phyloP scores from a whole-genome alignment of 306 rosid genomes.

The Acacia acuminata region DNA sequence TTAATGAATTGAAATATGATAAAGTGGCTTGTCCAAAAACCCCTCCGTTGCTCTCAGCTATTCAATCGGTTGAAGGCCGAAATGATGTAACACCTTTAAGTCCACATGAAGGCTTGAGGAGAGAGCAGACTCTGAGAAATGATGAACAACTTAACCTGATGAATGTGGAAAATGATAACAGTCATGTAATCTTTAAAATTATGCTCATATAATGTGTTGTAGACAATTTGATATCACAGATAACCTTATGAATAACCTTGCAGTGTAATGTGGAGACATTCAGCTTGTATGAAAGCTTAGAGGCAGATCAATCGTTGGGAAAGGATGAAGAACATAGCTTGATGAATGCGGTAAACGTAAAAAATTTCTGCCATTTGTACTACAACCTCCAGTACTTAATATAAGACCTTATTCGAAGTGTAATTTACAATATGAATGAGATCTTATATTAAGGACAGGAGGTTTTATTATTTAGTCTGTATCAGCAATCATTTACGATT shows the following conservation, averaged over 20 bases:
- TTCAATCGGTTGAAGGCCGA: slow-evolving; percentile 40
- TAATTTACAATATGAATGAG: too few relatives aligned
- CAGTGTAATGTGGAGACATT: background rate
- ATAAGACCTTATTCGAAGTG: too few relatives aligned
- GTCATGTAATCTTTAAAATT: background rate
- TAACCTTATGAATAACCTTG: background rate
- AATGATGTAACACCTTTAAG: slow-evolving; percentile 27
- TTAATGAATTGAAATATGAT: slow-evolving; percentile 27
- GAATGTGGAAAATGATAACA: background rate
- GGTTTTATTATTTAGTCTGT: background rate
- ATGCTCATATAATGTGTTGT: background rate
- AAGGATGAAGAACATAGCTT: slow-evolving; percentile 25
- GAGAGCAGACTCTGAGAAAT: slow-evolving; percentile 10
- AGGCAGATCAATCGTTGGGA: slow-evolving; percentile 10
- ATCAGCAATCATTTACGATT: background rate
- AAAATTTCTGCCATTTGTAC: background rate
- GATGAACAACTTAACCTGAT: slow-evolving; percentile 27
- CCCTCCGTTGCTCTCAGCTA: slow-evolving; percentile 40
- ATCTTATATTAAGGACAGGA: too few relatives aligned
- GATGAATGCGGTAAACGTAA: slow-evolving; percentile 38
- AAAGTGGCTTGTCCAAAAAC: slow-evolving; percentile 56
- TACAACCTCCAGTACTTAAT: too few relatives aligned
- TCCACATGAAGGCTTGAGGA: slow-evolving; percentile 21
- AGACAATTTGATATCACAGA: background rate
- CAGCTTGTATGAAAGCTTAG: slow-evolving; percentile 16